A percentile compares a stretch with the other conserved stretches of the same genome.
Conservation (phyloP, 495 filamentous ascomycete species). For the Penicillium pancosmium region DNA sequence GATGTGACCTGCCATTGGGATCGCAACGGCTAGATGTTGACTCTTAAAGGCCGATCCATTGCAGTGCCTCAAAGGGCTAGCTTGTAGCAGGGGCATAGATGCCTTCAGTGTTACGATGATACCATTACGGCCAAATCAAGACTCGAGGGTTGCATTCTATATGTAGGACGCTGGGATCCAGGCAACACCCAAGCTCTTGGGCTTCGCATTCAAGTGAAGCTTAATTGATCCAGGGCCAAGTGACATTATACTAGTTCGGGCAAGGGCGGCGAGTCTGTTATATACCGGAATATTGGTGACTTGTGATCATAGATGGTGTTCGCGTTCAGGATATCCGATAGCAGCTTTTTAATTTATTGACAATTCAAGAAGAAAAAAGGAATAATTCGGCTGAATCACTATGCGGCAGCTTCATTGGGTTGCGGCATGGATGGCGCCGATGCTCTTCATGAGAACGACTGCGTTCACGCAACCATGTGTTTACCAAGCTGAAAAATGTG, state of each 20-base stretch:
- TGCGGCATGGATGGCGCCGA: neutral
- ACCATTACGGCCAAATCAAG: constrained; percentile 15
- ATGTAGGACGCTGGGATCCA: constrained; percentile 9
- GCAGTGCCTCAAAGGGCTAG: neutral
- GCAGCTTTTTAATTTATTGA: neutral
- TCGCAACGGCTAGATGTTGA: neutral
- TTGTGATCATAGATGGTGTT: neutral
- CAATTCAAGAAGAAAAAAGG: neutral
- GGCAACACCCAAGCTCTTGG: neutral
- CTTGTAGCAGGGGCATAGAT: neutral
- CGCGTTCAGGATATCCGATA: neutral
- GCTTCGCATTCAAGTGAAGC: neutral
- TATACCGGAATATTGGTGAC: neutral
- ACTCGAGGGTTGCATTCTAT: constrained; percentile 20
- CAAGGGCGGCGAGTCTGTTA: constrained; percentile 1
- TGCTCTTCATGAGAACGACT: constrained; percentile 1
- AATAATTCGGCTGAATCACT: neutral
- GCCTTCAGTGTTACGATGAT: constrained; percentile 18
- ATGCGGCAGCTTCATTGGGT: constrained; percentile 9
- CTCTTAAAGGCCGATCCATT: neutral
- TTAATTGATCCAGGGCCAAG: neutral
- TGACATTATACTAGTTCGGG: neutral
- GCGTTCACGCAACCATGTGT: constrained; percentile 23
- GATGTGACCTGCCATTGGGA: constrained; percentile 3
- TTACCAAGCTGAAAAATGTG: constrained; percentile 27